Percentiles rank a stretch among this genome's conserved stretches.
These are phyloP conservation scores for Mycena vulgaris DNA, from an alignment of 768 basidiomycete genomes.

Conservation along the genomic window DNA sequence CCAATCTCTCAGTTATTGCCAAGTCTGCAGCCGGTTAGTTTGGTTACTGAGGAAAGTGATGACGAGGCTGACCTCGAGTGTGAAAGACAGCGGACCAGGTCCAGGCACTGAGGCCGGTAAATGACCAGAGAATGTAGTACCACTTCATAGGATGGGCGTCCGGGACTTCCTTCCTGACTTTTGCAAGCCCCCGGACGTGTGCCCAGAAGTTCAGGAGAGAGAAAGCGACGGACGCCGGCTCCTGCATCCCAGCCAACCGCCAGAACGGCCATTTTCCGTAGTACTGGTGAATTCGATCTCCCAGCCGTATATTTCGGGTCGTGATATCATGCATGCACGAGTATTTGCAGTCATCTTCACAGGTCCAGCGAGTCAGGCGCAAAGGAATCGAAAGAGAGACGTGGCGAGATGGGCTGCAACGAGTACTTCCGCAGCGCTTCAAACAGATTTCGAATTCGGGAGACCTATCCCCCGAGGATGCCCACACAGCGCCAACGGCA, in stretches of 20 bases:
- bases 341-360: conserved; percentile 91
- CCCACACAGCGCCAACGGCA: conserved; percentile 41
- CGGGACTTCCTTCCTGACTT: conserved; percentile 64
- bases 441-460: conserved; percentile 69
- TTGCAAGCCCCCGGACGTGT: conserved; percentile 74
- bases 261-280: conserved; percentile 99
- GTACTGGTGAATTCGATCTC: conserved; percentile 77
- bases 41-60: conserved; percentile 13
- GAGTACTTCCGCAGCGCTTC: conserved; percentile 55
- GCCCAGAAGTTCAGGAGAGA: conserved; percentile 88
- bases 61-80: conserved; percentile 78
- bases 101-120: conserved; percentile 91
- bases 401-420: conserved; percentile 57
- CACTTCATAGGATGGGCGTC: conserved; percentile 75
- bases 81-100: conserved; percentile 94
- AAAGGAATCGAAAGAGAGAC: conserved; percentile 65
- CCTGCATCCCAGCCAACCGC: conserved; percentile 90
- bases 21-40: conserved; percentile 68
- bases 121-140: conserved; percentile 78
- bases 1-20: conserved; percentile 88
- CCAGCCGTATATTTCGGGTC: conserved; percentile 61
- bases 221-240: conserved; percentile 93
- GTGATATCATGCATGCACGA: conserved; percentile 88
- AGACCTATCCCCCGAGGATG: conserved; percentile 78
- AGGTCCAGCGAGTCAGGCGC: conserved; percentile 87